A percentile compares a stretch with the other conserved stretches of the same genome.
Evolutionary conservation across 179 eudicot genomes (phyloP).

Genomic region (Spergularia azorica): DNA sequence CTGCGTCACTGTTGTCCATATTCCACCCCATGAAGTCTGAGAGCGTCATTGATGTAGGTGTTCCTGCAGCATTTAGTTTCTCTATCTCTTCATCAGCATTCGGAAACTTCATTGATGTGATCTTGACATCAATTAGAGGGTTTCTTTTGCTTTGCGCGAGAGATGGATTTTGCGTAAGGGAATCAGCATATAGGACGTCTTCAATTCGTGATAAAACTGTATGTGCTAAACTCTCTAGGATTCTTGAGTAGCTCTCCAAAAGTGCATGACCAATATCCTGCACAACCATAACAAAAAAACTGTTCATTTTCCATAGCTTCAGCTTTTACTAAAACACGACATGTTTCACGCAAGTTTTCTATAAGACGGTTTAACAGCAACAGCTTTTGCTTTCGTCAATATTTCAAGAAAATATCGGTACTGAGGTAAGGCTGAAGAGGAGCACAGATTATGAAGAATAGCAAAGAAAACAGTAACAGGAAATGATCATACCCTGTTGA

Average conservation of each 20-base stretch:
- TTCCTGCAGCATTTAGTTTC: slow-evolving; percentile 43
- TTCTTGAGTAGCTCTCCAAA: slow-evolving; percentile 88
- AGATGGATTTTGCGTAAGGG: slow-evolving; percentile 48
- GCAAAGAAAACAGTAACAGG: neutral
- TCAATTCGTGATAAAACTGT: slow-evolving; percentile 81
- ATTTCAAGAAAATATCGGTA: neutral
- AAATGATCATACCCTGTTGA: slow-evolving; percentile 50
- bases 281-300: neutral
- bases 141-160: slow-evolving; percentile 34
- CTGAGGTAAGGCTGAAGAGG: neutral
- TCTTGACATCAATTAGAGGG: slow-evolving; percentile 26
- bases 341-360: too few species aligned
- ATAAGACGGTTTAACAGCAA: too few species aligned
- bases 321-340: too few species aligned
- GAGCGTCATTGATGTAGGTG: slow-evolving; percentile 62
- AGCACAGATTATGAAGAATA: neutral
- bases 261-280: slow-evolving; percentile 91
- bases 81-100: slow-evolving; percentile 57
- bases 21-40: slow-evolving; percentile 74
- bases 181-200: slow-evolving; percentile 77
- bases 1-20: slow-evolving; percentile 35
- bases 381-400: too few species aligned
- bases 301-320: neutral
- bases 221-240: slow-evolving; percentile 76
- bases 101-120: slow-evolving; percentile 39